Evolutionary conservation across 1,284 basidiomycete species (phyloP), one percentile per base, ranked within the genome.

Genomic region (Trametes polyzona): DNA sequence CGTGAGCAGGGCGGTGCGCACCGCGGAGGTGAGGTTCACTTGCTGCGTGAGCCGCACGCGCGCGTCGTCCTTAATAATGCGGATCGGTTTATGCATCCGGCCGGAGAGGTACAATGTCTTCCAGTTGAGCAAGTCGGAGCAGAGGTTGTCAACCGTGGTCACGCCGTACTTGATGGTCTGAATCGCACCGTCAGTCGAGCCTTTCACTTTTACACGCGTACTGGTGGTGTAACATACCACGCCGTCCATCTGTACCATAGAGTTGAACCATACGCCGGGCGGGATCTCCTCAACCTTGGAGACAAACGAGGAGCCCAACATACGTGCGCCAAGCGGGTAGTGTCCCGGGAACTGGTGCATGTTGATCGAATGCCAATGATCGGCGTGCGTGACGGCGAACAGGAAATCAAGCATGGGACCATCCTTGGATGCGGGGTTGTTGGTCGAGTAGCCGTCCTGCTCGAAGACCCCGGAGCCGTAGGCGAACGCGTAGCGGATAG

Each of bases 81-180:
- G 86, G 47, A 95, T 80, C 0, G 97, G 96, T 73, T 99, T 99
- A 76, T 99, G 96, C 87, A 99, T 95, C 21, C 96, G 83, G 0
- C 96, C 97, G 1, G 94, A 91, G 42, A 98, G 86, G 74, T 99
- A 99, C 8, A 99, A 83, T 17, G 93, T 88, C 41, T 88, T 84
- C 96, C 97, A 99, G 67, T 94, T 92, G 39, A 96, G 80, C 37
- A 99, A 78, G 71, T 99, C 97, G 1, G 86, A 82, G 65, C 92
- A 94, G 27, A 99, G 82, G 55, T 88, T 89, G 65, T 96, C 92
- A 8, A 97, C 84, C 0, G 93, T 94, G 30, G 96, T 95, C 24
- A 98, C 88, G n/a, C 96, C 96, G 72, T 99, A 99, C 76, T 99
- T 99, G 76, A 98, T 92, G 48, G 83, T 88, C 92, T 97, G 68